Conservation (phyloP, 164 flowering plant genomes). For the Berberis thunbergii region DNA sequence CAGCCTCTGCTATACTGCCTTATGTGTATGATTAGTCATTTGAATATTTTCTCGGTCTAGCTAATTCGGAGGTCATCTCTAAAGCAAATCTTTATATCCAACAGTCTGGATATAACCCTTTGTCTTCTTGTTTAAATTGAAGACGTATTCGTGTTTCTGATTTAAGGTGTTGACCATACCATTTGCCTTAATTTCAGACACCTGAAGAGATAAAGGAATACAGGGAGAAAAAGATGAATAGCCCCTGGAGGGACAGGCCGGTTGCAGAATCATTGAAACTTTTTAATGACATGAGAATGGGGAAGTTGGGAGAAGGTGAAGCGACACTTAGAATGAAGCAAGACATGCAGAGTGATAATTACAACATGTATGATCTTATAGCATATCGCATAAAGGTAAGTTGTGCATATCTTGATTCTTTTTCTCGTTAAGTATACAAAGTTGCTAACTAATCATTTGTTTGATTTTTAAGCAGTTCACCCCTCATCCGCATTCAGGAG, state of each 20-base stretch:
- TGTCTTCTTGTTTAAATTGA: background rate
- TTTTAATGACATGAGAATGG: slow-evolving; percentile 85
- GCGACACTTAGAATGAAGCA: slow-evolving; percentile 98
- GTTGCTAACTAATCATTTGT: background rate
- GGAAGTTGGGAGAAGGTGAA: slow-evolving; percentile 86
- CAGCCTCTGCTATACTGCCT: too few relatives aligned
- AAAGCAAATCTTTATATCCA: too few relatives aligned
- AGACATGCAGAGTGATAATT: slow-evolving; percentile 98
- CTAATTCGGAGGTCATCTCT: too few relatives aligned
- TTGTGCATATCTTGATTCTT: background rate
- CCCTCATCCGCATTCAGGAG: slow-evolving; percentile 95
- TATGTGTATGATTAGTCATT: too few relatives aligned
- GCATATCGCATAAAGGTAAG: slow-evolving; percentile 97
- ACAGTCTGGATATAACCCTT: too few relatives aligned
- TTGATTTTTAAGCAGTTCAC: slow-evolving; percentile 52
- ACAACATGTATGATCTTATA: slow-evolving; percentile 93
- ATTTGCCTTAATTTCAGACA: slow-evolving; percentile 26
- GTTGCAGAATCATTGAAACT: slow-evolving; percentile 77
- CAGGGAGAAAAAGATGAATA: slow-evolving; percentile 91
- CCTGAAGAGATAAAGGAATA: slow-evolving; percentile 90
- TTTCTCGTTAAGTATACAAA: background rate
- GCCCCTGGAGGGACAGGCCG: slow-evolving; percentile 98
- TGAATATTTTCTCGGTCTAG: too few relatives aligned
- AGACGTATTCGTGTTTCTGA: background rate
- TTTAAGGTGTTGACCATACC: background rate